Evolutionary conservation across 805 yeast genomes (phyloP).

Genomic region (Candida broadrunensis): DNA sequence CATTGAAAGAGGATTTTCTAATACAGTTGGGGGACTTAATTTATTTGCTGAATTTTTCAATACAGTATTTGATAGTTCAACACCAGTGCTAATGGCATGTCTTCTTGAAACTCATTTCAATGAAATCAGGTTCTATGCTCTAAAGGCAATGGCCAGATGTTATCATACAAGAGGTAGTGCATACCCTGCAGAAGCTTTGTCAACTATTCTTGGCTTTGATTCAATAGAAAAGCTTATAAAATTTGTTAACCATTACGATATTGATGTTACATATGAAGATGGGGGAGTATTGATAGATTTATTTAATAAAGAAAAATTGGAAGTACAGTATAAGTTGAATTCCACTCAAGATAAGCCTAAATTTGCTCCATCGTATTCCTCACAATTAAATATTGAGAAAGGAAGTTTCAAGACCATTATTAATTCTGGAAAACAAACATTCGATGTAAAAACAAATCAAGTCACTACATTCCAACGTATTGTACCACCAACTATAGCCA

Average conservation of each 20-base stretch:
- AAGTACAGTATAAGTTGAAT: slow-evolving; percentile 34
- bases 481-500: not conserved
- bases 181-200: slow-evolving; percentile 47
- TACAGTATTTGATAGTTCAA: slow-evolving; percentile 36
- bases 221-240: slow-evolving; percentile 46
- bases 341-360: slow-evolving; percentile 38
- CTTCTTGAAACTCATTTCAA: slow-evolving; percentile 77
- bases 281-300: slow-evolving; percentile 33
- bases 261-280: slow-evolving; percentile 37
- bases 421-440: slow-evolving; percentile 11
- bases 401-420: slow-evolving; percentile 21
- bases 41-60: slow-evolving; percentile 65
- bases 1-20: slow-evolving; percentile 50
- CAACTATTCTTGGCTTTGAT: slow-evolving; percentile 64
- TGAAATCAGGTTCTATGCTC: slow-evolving; percentile 71
- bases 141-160: slow-evolving; percentile 62
- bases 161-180: slow-evolving; percentile 72
- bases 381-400: slow-evolving; percentile 24
- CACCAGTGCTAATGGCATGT: slow-evolving; percentile 70
- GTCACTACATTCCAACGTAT: not conserved
- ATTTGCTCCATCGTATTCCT: slow-evolving; percentile 31
- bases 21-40: slow-evolving; percentile 54
- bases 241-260: slow-evolving; percentile 64
- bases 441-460: not conserved
- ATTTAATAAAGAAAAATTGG: slow-evolving; percentile 41